Base-by-base conservation (phyloP, 2,329 filamentous ascomycete species). In the Fusarium solani-melongenae region DNA sequence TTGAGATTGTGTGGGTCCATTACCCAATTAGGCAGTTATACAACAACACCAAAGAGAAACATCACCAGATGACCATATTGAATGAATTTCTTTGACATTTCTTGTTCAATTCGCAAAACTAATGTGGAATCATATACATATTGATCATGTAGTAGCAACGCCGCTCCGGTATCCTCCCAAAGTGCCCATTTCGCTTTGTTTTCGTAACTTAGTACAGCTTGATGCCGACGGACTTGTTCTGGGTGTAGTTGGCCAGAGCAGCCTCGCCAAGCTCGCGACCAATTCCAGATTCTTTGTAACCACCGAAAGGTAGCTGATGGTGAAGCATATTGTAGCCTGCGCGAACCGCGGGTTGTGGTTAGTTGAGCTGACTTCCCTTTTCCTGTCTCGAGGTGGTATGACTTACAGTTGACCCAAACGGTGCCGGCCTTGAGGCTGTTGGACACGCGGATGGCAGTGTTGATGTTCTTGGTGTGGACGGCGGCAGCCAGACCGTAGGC, bases 401-500 rank as follows among this genome's bases (percentile, higher is more conserved):
- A n/a, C n/a, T n/a, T n/a, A n/a, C 83, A 86, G 79, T 86, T 88
- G 70, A 89, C 86, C 88, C 88, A 90, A 70, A 89, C 86, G 41
- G 88, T 90, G 72, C 92, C 94, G 36, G 94, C 94, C 81, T 89
- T 89, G 79, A 97, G 86, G 14, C 85, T 86, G 82, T 95, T 95
- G 82, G 91, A 91, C 65, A 96, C 93, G 67, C 93, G 90, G 81
- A 96, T 89, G 77, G 94, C 93, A 1, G 92, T 95, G 88, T 93
- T 94, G 81, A 97, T 87, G 85, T 95, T 91, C 77, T 84, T 91
- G 78, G 94, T 97, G 89, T 96, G 94, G 53, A 97, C 88, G 73
- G 93, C 94, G 63, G 94, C 92, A 68, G 94, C 94, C 51, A 97
- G 90, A 79, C 94, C 94, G 86, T 96, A 97, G 75, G 84, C 90